Conservation (phyloP, 163 green algal genomes). For the Scenedesmus sp. region DNA sequence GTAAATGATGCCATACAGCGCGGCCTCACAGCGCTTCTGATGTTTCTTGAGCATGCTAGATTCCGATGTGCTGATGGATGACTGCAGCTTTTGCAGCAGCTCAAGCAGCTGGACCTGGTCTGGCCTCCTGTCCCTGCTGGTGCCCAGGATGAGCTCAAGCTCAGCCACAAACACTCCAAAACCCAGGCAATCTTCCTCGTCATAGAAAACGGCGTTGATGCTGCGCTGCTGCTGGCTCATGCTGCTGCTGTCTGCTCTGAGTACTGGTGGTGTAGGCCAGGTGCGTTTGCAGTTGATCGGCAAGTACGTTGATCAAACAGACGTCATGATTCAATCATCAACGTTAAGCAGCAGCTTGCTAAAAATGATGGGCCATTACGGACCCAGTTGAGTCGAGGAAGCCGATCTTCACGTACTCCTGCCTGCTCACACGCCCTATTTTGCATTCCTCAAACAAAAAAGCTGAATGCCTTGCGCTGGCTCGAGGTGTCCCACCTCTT, state of each 20-base stretch:
- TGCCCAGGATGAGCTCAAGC: slow-evolving; percentile 86
- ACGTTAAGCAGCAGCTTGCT: neutral
- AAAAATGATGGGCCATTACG: neutral
- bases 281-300: neutral
- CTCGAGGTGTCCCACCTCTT: too few species aligned
- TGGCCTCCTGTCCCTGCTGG: slow-evolving; percentile 56
- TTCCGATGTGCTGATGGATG: slow-evolving; percentile 72
- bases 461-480: too few species aligned
- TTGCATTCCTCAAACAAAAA: too few species aligned
- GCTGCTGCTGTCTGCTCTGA: neutral
- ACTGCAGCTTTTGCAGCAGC: slow-evolving; percentile 88
- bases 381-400: neutral
- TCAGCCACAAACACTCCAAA: slow-evolving; percentile 89
- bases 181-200: slow-evolving; percentile 85
- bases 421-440: neutral
- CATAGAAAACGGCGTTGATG: slow-evolving; percentile 51
- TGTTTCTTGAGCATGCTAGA: slow-evolving; percentile 70
- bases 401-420: neutral
- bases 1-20: slow-evolving; percentile 78
- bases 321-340: neutral
- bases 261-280: neutral
- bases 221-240: slow-evolving; percentile 16
- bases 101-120: slow-evolving; percentile 72
- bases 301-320: neutral
- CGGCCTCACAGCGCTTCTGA: slow-evolving; percentile 82